Evolutionary conservation across 1,284 basidiomycete genomes (phyloP).

Genomic region (Leccinum pachyderme): DNA sequence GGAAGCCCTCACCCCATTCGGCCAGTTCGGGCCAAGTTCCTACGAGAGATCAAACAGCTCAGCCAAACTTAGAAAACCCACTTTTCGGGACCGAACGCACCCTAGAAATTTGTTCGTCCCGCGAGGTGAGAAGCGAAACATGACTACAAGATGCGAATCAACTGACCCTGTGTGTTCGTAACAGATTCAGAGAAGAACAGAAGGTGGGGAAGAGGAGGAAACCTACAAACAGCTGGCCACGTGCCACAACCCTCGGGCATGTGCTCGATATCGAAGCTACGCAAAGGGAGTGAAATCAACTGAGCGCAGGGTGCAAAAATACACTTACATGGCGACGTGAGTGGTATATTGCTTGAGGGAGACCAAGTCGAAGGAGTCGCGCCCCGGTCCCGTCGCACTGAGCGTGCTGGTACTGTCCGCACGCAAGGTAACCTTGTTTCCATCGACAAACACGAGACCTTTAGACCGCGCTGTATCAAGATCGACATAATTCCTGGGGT

Average conservation of each 20-base stretch:
- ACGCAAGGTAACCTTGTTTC: conserved; percentile 17
- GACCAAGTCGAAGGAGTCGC: conserved; percentile 36
- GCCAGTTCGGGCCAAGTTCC: conserved; percentile 29
- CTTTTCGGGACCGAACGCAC: conserved; percentile 1
- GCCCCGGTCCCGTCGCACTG: conserved; percentile 30
- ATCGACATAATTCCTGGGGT: conserved; percentile 16
- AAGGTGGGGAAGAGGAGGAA: not conserved
- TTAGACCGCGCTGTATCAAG: conserved; percentile 11
- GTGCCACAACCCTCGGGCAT: conserved; percentile 40
- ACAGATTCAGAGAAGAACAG: not conserved
- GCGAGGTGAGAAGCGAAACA: conserved; percentile 5
- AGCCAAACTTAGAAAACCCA: not conserved
- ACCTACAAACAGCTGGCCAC: conserved; percentile 38
- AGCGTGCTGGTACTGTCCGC: conserved; percentile 18
- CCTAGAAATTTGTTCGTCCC: conserved; percentile 6
- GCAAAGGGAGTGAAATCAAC: not conserved
- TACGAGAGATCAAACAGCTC: not conserved
- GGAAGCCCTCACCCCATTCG: conserved; percentile 15
- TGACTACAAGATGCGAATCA: not conserved
- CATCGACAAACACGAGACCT: conserved; percentile 15
- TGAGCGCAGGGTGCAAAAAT: not conserved
- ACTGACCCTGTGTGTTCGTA: conserved; percentile 23
- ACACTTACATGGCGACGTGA: conserved; percentile 35
- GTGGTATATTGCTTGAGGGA: conserved; percentile 33
- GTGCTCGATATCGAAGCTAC: conserved; percentile 36